These are phyloP conservation scores for Leonotis leonurus DNA, from an alignment of 257 asterid species.

Conservation along the genomic window DNA sequence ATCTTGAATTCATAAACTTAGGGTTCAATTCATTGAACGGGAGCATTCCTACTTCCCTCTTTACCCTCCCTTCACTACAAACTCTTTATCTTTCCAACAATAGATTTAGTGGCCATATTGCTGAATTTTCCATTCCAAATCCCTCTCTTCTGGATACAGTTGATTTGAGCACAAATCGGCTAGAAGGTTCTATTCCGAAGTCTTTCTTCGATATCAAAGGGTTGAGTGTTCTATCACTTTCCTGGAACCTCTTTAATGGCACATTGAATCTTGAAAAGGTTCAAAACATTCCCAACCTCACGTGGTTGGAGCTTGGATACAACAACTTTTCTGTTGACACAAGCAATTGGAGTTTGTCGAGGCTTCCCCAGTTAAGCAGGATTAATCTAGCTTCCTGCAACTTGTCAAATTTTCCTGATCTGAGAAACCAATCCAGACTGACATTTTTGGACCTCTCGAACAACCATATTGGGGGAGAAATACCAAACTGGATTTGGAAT, in stretches of 20 bases:
- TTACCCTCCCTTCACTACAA: constrained; percentile 32
- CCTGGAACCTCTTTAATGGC: too few relatives aligned
- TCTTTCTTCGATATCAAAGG: constrained; percentile 22
- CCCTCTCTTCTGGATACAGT: constrained; percentile 23
- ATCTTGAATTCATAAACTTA: constrained; percentile 24
- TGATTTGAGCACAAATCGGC: constrained; percentile 33
- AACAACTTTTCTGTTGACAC: constrained; percentile 42
- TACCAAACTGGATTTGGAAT: constrained; percentile 56
- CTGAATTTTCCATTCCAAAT: constrained; percentile 13
- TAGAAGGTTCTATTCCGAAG: constrained; percentile 29
- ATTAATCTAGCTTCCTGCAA: constrained; percentile 48
- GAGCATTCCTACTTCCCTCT: constrained; percentile 33
- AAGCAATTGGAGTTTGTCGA: constrained; percentile 4
- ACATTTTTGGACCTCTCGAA: constrained; percentile 38
- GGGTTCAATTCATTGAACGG: constrained; percentile 32
- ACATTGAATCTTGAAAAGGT: constrained; percentile 18
- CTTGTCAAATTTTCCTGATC: constrained; percentile 30
- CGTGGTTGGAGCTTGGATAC: constrained; percentile 44
- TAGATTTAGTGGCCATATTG: constrained; percentile 31
- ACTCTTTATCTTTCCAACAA: constrained; percentile 30
- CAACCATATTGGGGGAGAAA: constrained; percentile 32
- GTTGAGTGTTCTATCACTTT: constrained; percentile 26
- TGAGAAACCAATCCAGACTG: constrained; percentile 16
- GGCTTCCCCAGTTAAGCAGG: constrained; percentile 16
- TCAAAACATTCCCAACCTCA: constrained; percentile 24